Conservation (phyloP, 23 red algal species). For the Gracilariopsis chorda region DNA sequence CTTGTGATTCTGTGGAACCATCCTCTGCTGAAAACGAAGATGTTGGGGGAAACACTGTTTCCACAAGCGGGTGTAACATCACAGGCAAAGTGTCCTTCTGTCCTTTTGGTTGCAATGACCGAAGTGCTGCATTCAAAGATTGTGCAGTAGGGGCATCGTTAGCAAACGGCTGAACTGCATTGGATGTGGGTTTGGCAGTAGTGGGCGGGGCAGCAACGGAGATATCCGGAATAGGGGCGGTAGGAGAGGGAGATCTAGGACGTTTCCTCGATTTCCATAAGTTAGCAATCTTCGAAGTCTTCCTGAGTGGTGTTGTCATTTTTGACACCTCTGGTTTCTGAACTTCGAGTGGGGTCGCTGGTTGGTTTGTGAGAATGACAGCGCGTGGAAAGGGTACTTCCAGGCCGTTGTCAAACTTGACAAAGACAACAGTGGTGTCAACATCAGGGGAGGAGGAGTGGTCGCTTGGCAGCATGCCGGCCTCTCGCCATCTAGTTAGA, state of each 20-base stretch:
- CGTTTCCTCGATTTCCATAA: constrained; percentile 12
- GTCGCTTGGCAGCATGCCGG: constrained; percentile 23
- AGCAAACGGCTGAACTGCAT: not conserved
- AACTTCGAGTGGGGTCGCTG: not conserved
- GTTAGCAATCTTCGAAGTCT: not conserved
- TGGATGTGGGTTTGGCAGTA: not conserved
- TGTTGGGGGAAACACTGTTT: not conserved
- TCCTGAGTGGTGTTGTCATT: not conserved
- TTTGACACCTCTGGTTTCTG: not conserved
- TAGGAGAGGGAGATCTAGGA: not conserved
- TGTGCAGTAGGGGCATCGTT: constrained; percentile 43
- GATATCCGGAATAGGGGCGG: not conserved
- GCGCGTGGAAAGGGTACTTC: constrained; percentile 56
- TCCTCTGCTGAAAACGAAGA: not conserved
- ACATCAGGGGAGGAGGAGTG: not conserved
- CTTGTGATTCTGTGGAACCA: not conserved
- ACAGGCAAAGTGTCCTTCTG: constrained; percentile 2
- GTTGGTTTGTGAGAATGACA: constrained; percentile 15
- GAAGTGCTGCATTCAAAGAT: constrained; percentile 28
- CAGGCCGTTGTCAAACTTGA: constrained; percentile 35
- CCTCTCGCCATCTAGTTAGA: constrained; percentile 49
- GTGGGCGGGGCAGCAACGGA: not conserved
- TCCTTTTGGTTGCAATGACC: not conserved
- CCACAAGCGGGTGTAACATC: constrained; percentile 16
- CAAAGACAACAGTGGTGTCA: constrained; percentile 41